Conservation (phyloP, 1,284 basidiomycete genomes). For the Cutaneotrichosporon sp. region DNA sequence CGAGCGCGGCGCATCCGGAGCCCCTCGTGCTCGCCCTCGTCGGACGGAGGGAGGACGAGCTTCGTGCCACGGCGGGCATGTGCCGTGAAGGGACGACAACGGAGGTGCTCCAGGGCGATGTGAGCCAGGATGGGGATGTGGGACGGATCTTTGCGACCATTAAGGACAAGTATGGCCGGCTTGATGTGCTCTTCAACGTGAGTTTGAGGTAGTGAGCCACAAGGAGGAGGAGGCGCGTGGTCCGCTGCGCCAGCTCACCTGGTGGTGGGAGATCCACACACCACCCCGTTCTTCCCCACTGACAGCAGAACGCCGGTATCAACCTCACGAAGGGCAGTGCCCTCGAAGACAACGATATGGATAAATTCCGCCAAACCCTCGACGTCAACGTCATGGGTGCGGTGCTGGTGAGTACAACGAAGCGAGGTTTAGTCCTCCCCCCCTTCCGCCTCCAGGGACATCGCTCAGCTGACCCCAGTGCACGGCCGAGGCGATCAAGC, state of each 20-base stretch:
- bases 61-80: conserved; percentile 56
- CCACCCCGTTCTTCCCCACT: neutral
- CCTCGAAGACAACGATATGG: conserved; percentile 62
- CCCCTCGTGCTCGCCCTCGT: conserved; percentile 58
- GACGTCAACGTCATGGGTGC: conserved; percentile 66
- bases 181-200: conserved; percentile 76
- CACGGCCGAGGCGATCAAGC: conserved; percentile 65
- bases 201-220: no score
- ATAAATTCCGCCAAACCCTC: conserved; percentile 60
- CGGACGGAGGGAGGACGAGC: conserved; percentile 56
- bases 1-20: conserved; percentile 49
- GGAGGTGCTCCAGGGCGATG: conserved; percentile 56
- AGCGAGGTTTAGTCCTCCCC: no score
- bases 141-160: conserved; percentile 57
- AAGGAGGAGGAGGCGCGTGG: no score
- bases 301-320: conserved; percentile 54
- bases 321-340: conserved; percentile 49
- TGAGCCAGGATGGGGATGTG: conserved; percentile 45
- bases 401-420: conserved; percentile 55
- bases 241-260: no score
- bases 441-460: no score
- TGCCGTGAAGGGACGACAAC: conserved; percentile 47
- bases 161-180: conserved; percentile 58
- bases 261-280: no score
- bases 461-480: conserved; percentile 47